Percentiles rank a stretch among this genome's conserved stretches.
Conservation (phyloP, 306 rosid genomes). For the Begonia fuchsioides region DNA sequence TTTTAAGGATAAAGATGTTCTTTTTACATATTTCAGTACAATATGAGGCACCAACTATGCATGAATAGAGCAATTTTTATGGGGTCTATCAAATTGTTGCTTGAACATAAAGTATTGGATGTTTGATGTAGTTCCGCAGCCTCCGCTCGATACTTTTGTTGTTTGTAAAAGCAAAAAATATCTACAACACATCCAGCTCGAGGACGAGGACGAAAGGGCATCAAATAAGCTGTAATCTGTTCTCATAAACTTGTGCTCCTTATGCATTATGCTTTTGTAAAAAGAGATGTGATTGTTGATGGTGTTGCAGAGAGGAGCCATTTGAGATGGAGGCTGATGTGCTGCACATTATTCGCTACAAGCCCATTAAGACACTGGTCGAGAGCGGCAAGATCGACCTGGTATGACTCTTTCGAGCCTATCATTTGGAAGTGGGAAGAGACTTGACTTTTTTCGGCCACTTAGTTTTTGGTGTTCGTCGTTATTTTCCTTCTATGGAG, state of each 20-base stretch:
- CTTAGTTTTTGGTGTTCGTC: too few species aligned
- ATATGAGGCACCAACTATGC: background rate
- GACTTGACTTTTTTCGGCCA: too few species aligned
- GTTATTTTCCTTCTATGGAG: too few species aligned
- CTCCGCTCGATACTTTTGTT: constrained; percentile 61
- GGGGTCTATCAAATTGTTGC: background rate
- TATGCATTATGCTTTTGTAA: constrained; percentile 6
- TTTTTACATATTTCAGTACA: background rate
- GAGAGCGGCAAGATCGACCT: constrained; percentile 72
- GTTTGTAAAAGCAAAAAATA: constrained; percentile 77
- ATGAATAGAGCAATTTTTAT: background rate
- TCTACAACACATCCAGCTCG: constrained; percentile 80
- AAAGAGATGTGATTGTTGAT: background rate
- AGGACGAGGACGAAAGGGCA: constrained; percentile 44
- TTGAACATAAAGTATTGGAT: background rate
- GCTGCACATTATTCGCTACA: constrained; percentile 70
- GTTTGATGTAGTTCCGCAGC: constrained; percentile 51
- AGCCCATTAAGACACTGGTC: constrained; percentile 61
- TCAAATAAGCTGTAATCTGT: constrained; percentile 46
- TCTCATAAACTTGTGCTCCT: background rate
- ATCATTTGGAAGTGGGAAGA: too few species aligned
- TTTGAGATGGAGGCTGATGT: constrained; percentile 47
- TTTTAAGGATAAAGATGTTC: background rate
- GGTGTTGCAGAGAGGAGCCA: constrained; percentile 24
- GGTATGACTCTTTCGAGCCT: background rate